phyloP scores from a whole-genome alignment of 768 basidiomycete genomes.

The Stropharia rugosoannulata region DNA sequence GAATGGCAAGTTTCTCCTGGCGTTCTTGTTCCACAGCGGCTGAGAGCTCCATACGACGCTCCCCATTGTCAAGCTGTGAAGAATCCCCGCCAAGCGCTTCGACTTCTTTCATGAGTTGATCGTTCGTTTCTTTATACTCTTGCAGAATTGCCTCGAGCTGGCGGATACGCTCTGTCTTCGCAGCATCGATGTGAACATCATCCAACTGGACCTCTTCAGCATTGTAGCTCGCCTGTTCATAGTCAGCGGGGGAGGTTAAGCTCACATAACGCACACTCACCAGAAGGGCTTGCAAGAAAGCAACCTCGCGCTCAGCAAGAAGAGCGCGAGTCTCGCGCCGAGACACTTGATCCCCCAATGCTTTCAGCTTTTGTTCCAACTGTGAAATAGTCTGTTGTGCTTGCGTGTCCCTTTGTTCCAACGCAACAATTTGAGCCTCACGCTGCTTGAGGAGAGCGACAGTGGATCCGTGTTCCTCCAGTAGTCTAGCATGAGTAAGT shows the following conservation, averaged over 20 bases:
- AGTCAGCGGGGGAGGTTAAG: not conserved
- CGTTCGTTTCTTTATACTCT: constrained; percentile 54
- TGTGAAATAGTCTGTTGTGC: constrained; percentile 27
- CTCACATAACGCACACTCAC: constrained; percentile 36
- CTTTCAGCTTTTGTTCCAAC: constrained; percentile 35
- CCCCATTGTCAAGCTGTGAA: constrained; percentile 18
- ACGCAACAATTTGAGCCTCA: constrained; percentile 48
- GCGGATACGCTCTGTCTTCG: constrained; percentile 42
- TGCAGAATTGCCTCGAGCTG: constrained; percentile 55
- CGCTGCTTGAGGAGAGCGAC: constrained; percentile 50
- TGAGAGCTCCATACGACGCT: constrained; percentile 33
- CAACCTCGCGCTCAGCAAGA: constrained; percentile 56
- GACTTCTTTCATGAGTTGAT: constrained; percentile 45
- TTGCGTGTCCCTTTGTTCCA: constrained; percentile 36
- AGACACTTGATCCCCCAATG: constrained; percentile 35
- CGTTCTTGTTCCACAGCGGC: constrained; percentile 31
- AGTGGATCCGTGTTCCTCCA: constrained; percentile 67
- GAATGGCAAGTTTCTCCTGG: constrained; percentile 27
- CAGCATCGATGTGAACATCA: constrained; percentile 30
- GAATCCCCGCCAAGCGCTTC: constrained; percentile 41
- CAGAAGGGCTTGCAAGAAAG: constrained; percentile 66
- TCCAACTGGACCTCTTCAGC: constrained; percentile 49
- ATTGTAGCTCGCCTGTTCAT: constrained; percentile 55
- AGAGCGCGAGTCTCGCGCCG: constrained; percentile 29
- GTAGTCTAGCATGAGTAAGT: constrained; percentile 56